Base-by-base conservation (phyloP, 2,329 filamentous ascomycete genomes). In the Nakataea oryzae region DNA sequence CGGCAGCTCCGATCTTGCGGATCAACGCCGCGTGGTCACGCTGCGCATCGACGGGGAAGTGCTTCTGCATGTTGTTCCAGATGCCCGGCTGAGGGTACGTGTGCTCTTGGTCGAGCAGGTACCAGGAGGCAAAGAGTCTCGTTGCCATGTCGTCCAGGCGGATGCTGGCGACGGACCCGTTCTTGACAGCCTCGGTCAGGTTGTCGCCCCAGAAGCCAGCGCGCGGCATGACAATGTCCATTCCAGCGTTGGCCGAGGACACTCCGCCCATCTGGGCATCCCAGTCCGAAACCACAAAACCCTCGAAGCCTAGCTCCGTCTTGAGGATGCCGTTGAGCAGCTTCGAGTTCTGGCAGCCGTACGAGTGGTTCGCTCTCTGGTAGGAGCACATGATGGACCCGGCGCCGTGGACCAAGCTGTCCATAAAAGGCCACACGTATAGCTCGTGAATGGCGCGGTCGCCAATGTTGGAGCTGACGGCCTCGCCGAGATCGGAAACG, bases 101-200 rank as follows among this genome's bases (percentile, higher is more conserved):
- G 26, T 63, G 62, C n/a, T 66, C 63, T 28, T 70, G 67, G 0
- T 69, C 70, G 28, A 77, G 69, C 47, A 75, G 72, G 62, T 74
- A 73, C 73, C 73, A 78, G 1, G 74, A 69, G 12, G 74, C 74
- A 1, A 85, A 79, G 57, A 85, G 78, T 65, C 91, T 86, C 12
- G 86, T 88, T 0, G 84, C 88, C 85, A 93, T 93, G 72, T 96
- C 91, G 62, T 89, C 86, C 1, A 96, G 70, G 29, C 91, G 81
- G 70, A 81, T 86, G 66, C 87, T 84, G 0, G 83, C 83, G 11
- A 96, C 77, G 0, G 88, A 90, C 4, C 90, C 89, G 68, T 95
- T 95, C 32, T 83, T 75, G n/a, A 96, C 85, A 0, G 89, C 89
- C 63, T 89, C 77, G 0, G 87, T 88, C 63, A 96, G 74, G 70